Base-by-base conservation (phyloP, 257 asterid species). In the Nicotiana paniculata region DNA sequence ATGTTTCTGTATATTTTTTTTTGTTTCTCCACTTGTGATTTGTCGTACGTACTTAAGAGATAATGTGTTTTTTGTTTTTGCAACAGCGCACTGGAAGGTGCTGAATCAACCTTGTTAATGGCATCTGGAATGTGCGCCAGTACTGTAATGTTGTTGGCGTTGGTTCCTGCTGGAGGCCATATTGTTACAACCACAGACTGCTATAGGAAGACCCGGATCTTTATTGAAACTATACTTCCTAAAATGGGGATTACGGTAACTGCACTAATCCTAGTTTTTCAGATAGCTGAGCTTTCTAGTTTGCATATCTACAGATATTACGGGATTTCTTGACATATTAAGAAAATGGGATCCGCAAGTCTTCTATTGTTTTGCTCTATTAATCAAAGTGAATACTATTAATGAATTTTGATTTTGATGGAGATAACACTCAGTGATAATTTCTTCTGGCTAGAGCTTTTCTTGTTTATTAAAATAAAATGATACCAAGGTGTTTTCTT, bases 121-220 rank as follows among this genome's bases (percentile, higher is more conserved):
- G 95, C 98, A 74, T 94, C 98, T 86, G 98, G 98, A 86, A 94
- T 94, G 98, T 93, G 97, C 81, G 93, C 92, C 77, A 93, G 97
- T 90, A 92, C 97, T 33, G 93, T 90, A 84, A 51, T 95, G 95
- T 76, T 95, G 89, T 74, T 92, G 95, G 95, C 98, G 21, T 89
- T 95, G 86, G 88, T 95, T 62, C 98, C 98, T 90, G 95, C 95
- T 83, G 97, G 98, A 58, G 98, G 98, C 68, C 98, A 95, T 82
- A 81, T 95, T 68, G 93, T 95, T 66, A 95, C 98, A 58, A 95
- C 98, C 80, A 93, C 98, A 16, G 98, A 95, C 86, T 95, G 98
- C 88, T 95, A 95, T 78, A 89, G 97, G 88, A 93, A 92, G 88
- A 95, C 98, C 46, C 87, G 98, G 77, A 88, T 93, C 81, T 95